Conservation (phyloP, 805 yeast genomes). For the Wickerhamiella alocasiicola region DNA sequence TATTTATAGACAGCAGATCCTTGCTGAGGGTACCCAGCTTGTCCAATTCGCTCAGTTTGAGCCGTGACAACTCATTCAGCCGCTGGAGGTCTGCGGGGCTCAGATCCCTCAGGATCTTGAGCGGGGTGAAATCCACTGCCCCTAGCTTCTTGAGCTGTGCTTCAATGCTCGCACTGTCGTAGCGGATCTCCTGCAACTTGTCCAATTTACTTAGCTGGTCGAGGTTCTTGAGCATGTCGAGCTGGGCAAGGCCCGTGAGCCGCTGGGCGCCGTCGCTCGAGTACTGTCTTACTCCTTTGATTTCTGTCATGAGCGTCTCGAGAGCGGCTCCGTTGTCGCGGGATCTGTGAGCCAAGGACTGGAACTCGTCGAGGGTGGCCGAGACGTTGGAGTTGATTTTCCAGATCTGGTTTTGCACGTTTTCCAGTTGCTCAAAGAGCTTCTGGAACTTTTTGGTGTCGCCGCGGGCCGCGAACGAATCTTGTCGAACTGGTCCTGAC, state of each 20-base stretch:
- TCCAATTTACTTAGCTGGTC: constrained; percentile 9
- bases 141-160: constrained; percentile 10
- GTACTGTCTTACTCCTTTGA: constrained; percentile 18
- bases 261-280: constrained; percentile 21
- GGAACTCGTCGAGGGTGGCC: constrained; percentile 27
- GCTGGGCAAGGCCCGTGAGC: constrained; percentile 21
- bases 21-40: constrained; percentile 7
- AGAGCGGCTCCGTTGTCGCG: constrained; percentile 29
- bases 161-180: constrained; percentile 7
- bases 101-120: constrained; percentile 4
- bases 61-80: constrained; percentile 8
- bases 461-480: constrained; percentile 19
- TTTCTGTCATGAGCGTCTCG: constrained; percentile 20
- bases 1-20: constrained; percentile 4
- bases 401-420: constrained; percentile 24
- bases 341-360: constrained; percentile 26
- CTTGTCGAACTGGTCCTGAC: constrained; percentile 19
- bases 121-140: constrained; percentile 12
- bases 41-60: constrained; percentile 10
- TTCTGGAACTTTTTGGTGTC: constrained; percentile 17
- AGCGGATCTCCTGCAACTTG: background rate
- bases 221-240: constrained; percentile 18
- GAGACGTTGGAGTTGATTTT: constrained; percentile 26
- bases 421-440: constrained; percentile 18
- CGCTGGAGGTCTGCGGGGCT: constrained; percentile 3